Evolutionary conservation across 2,329 filamentous ascomycete species (phyloP), one percentile per base, ranked within the genome.

Genomic region (Chaetomium globosum): DNA sequence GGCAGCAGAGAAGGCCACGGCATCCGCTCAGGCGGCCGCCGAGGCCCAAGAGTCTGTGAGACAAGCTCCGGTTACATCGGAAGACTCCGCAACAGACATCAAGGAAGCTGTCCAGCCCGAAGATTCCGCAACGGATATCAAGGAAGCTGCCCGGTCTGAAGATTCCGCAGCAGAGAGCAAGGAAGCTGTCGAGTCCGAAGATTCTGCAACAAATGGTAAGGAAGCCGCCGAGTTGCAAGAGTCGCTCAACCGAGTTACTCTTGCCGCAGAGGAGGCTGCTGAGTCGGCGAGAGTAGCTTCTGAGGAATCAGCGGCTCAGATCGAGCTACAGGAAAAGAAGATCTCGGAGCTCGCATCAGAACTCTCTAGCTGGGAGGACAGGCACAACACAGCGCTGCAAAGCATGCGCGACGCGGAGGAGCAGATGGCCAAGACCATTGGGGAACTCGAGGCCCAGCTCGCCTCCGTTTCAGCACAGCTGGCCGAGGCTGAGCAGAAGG

Each of bases 361-460:
- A 73, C 83, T 97, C 28, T 81, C 81, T 0, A 81, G 83, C 57
- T 95, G 92, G 91, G 88, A 95, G 74, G 79, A 76, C 57, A 93
- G 91, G 79, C 93, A 97, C 75, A 80, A 89, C 70, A 80, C 82
- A 49, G 87, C 88, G 0, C 81, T 97, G 31, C 83, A 88, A 63
- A 86, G 87, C 1, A 87, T 96, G 80, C 85, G 89, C 70, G 80
- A 81, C 16, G 91, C 89, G 0, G 92, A 97, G 78, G 82, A 84
- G 59, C 83, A 89, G 68, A 87, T 97, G 74, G 84, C 87, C 60
- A 80, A 83, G 62, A 93, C 89, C 0, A 89, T 97, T 59, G 80
- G 82, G 26, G 87, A 92, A 56, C 84, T 98, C 36, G 71, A 73
- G 33, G 65, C 81, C 12, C 78, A 80, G 59, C 77, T 73, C 10